Conservation (phyloP, 163 green algal species). For the Volvox carteri region DNA sequence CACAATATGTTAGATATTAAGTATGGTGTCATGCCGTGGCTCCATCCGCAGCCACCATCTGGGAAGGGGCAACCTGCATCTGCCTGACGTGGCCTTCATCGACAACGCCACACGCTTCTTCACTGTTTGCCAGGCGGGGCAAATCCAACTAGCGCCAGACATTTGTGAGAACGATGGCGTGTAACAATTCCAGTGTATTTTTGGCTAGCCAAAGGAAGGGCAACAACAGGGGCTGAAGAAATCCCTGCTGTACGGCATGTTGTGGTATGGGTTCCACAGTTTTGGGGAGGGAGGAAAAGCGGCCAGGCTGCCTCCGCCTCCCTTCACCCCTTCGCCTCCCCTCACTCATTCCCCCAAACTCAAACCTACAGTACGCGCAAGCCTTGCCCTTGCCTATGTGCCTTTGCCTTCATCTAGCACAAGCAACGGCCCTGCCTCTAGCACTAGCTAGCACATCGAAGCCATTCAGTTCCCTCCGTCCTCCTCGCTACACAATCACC, state of each 20-base stretch:
- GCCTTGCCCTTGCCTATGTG: too few species aligned
- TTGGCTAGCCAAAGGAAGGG: background rate
- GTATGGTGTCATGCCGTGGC: background rate
- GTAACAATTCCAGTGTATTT: background rate
- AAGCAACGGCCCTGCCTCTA: too few species aligned
- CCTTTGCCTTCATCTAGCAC: too few species aligned
- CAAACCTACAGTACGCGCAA: too few species aligned
- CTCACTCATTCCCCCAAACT: too few species aligned
- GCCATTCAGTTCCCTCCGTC: too few species aligned
- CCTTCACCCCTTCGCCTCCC: too few species aligned
- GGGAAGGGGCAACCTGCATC: slow-evolving; percentile 22
- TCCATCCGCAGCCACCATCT: slow-evolving; percentile 30
- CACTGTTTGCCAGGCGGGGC: slow-evolving; percentile 61
- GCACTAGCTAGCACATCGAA: too few species aligned
- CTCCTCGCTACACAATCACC: too few species aligned
- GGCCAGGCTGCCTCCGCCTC: too few species aligned
- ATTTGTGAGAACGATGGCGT: slow-evolving; percentile 68
- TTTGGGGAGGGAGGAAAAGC: background rate
- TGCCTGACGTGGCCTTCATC: slow-evolving; percentile 47
- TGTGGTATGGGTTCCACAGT: background rate
- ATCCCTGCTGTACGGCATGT: background rate
- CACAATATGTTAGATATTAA: background rate
- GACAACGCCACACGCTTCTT: slow-evolving; percentile 72
- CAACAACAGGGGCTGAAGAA: background rate
- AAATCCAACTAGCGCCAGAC: slow-evolving; percentile 74